Conservation (phyloP, 768 basidiomycete genomes). For the Trametes cinnabarina region DNA sequence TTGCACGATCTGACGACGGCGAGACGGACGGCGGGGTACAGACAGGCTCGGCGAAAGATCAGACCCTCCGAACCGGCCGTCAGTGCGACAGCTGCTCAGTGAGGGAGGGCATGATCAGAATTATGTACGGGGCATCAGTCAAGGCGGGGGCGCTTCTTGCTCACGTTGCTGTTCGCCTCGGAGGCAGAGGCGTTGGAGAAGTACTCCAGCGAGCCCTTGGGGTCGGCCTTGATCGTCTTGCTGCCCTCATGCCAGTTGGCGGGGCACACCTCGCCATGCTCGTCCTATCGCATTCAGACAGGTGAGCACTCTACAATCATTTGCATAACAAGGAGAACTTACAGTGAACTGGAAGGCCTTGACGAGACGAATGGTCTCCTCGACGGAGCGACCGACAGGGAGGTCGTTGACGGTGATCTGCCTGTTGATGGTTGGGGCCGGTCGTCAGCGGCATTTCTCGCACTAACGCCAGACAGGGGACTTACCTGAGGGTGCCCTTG, state of each 20-base stretch:
- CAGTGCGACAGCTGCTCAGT: constrained; percentile 19
- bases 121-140: constrained; percentile 35
- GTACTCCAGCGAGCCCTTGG: constrained; percentile 70
- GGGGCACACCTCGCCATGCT: constrained; percentile 91
- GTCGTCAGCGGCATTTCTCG: background rate
- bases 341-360: constrained; percentile 93
- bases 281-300: constrained; percentile 51
- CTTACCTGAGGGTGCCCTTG: constrained; percentile 67
- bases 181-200: constrained; percentile 41
- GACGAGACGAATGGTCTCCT: constrained; percentile 87
- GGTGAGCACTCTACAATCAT: background rate
- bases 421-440: constrained; percentile 33
- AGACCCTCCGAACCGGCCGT: constrained; percentile 17
- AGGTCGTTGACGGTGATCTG: constrained; percentile 91
- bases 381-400: constrained; percentile 93
- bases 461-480: background rate
- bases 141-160: constrained; percentile 59
- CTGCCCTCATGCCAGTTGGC: constrained; percentile 83
- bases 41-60: constrained; percentile 19
- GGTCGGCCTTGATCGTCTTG: constrained; percentile 82
- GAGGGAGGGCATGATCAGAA: constrained; percentile 21
- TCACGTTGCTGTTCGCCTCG: constrained; percentile 37
- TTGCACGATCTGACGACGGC: constrained; percentile 16
- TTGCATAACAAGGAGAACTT: constrained; percentile 26
- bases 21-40: constrained; percentile 1